Evolutionary conservation across 495 filamentous ascomycete species (phyloP).

Genomic region (Penicillium canariense): DNA sequence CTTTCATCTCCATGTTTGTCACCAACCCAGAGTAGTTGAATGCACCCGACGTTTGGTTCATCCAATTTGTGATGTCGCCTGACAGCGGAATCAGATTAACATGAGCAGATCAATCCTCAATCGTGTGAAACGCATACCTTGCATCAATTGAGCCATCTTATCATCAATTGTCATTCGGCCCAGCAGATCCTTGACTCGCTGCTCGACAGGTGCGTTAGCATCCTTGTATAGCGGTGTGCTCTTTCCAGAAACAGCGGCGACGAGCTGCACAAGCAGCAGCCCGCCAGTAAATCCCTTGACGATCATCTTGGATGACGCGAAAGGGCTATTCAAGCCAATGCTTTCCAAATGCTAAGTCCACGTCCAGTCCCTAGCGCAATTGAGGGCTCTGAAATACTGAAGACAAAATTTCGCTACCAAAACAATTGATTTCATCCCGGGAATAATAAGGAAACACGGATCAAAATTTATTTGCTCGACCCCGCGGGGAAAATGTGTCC

Average conservation of each 20-base stretch:
- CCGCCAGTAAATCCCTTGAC: conserved; percentile 26
- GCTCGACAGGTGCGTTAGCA: conserved; percentile 56
- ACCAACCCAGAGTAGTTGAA: conserved; percentile 65
- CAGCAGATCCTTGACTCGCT: conserved; percentile 61
- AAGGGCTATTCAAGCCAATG: background rate
- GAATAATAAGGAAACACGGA: background rate
- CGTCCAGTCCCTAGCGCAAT: background rate
- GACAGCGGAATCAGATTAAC: conserved; percentile 3
- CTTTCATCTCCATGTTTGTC: conserved; percentile 60
- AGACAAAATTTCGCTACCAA: too few species aligned
- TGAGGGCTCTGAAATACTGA: background rate
- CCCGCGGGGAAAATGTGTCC: conserved; percentile 3
- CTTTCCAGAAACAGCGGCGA: conserved; percentile 21
- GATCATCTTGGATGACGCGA: conserved; percentile 18
- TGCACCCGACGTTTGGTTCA: conserved; percentile 53
- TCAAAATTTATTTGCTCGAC: background rate
- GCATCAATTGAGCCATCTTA: conserved; percentile 64
- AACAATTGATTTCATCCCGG: background rate
- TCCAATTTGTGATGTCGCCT: conserved; percentile 69
- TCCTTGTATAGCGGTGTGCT: conserved; percentile 56
- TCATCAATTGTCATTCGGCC: conserved; percentile 68
- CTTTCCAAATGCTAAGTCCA: background rate
- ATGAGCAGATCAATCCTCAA: background rate
- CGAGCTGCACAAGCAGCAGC: conserved; percentile 32
- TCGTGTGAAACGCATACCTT: conserved; percentile 35